Evolutionary conservation across 331 rosid genomes (phyloP).

Genomic region (Prunus yedoensis): DNA sequence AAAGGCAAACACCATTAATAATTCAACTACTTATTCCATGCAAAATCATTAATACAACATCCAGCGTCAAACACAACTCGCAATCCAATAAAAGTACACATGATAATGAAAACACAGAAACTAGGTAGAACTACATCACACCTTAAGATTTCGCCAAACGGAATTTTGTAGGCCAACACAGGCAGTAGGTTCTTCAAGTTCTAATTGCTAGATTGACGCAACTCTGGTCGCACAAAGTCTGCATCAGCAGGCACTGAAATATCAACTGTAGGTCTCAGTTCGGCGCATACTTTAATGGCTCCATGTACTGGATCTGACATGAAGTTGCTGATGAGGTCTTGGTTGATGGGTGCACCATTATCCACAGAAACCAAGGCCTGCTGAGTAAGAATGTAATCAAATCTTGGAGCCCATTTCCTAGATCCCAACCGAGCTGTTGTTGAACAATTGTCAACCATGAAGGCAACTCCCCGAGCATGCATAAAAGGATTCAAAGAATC

Average conservation of each 20-base stretch:
- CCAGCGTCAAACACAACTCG: constrained; percentile 12
- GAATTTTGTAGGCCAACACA: not conserved
- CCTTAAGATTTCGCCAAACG: constrained; percentile 10
- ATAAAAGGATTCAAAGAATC: constrained; percentile 97
- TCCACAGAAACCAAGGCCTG: constrained; percentile 97
- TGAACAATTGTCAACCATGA: constrained; percentile 98
- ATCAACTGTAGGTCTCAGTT: constrained; percentile 89
- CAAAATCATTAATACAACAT: not conserved
- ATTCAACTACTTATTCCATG: not conserved
- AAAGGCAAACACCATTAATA: not conserved
- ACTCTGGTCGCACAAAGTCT: constrained; percentile 93
- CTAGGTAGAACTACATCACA: constrained; percentile 9
- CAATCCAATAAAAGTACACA: not conserved
- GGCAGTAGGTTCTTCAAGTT: constrained; percentile 13
- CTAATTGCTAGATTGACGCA: constrained; percentile 66
- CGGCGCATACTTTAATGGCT: constrained; percentile 85
- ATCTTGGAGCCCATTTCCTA: constrained; percentile 99
- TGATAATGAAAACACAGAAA: not conserved
- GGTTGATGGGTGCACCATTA: constrained; percentile 61
- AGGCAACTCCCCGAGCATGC: constrained; percentile 99
- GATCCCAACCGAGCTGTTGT: constrained; percentile 98
- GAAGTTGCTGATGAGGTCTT: constrained; percentile 90
- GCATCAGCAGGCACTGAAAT: constrained; percentile 89
- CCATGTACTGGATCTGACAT: constrained; percentile 88
- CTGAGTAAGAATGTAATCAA: constrained; percentile 82